Conservation (phyloP, 1,139 yeast genomes). For the Saccharomycopsis hybrid region DNA sequence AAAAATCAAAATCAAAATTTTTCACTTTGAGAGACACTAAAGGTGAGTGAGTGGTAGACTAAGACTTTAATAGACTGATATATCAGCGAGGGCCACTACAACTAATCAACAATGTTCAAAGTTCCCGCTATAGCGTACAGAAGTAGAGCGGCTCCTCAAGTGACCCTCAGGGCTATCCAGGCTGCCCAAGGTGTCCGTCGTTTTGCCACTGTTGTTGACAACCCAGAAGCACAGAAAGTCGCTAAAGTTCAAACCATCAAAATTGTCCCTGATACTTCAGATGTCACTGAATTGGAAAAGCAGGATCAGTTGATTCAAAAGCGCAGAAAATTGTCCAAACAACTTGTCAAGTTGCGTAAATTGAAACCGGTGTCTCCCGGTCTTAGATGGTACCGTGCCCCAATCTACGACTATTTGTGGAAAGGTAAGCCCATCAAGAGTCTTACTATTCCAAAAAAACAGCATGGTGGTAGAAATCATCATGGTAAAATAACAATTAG, state of each 20-base stretch:
- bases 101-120: too few species aligned
- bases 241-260: conserved; percentile 25
- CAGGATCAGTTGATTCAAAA: conserved; percentile 69
- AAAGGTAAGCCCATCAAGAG: conserved; percentile 77
- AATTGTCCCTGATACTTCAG: conserved; percentile 37
- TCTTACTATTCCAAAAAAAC: conserved; percentile 68
- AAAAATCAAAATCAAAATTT: too few species aligned
- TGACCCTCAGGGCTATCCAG: too few species aligned
- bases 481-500: conserved; percentile 85
- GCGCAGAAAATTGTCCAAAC: conserved; percentile 67
- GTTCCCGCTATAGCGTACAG: too few species aligned
- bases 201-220: too few species aligned
- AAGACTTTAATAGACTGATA: too few species aligned
- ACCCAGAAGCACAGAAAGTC: too few species aligned
- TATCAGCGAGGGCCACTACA: too few species aligned
- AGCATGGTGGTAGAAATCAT: conserved; percentile 84
- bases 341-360: conserved; percentile 64
- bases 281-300: conserved; percentile 65
- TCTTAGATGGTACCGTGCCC: conserved; percentile 81
- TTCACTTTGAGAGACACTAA: too few species aligned
- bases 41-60: too few species aligned
- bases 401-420: conserved; percentile 80
- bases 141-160: too few species aligned
- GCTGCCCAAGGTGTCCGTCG: too few species aligned
- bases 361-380: conserved; percentile 84